These are phyloP conservation scores for Chlorencoelia australis DNA, from an alignment of 2,329 filamentous ascomycete species.

Conservation along the genomic window DNA sequence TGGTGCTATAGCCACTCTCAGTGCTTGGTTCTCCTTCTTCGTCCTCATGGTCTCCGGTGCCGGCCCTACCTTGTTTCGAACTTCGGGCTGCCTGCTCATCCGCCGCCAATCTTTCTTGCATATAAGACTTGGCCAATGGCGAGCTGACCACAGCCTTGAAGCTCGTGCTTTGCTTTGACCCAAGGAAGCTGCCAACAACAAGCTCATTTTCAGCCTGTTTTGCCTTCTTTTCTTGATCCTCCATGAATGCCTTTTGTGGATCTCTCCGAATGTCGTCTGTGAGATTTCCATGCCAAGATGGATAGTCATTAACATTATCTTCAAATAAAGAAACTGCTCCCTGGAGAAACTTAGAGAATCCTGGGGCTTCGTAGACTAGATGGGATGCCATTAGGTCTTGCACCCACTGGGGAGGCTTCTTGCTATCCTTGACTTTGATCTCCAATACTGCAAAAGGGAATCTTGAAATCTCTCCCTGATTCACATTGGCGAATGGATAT, in stretches of 20 bases:
- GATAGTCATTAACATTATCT: conserved; percentile 89
- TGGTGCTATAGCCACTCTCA: conserved; percentile 39
- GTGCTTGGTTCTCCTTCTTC: conserved; percentile 25
- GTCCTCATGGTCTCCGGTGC: conserved; percentile 29
- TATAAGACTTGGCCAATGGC: conserved; percentile 56
- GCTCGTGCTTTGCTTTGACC: conserved; percentile 33
- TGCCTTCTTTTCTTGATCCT: conserved; percentile 76
- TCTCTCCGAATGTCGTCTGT: conserved; percentile 92
- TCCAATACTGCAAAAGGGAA: conserved; percentile 90
- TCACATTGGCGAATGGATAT: conserved; percentile 79
- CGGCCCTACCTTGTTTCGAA: conserved; percentile 12
- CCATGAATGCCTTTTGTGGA: conserved; percentile 79
- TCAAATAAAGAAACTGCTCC: conserved; percentile 88
- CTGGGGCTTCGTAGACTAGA: conserved; percentile 76
- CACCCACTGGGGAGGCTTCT: conserved; percentile 74
- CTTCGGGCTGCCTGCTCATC: conserved; percentile 28
- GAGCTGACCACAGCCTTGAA: conserved; percentile 56
- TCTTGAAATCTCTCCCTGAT: conserved; percentile 80
- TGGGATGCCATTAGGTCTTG: conserved; percentile 88
- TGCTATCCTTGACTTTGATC: conserved; percentile 70
- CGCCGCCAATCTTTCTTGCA: conserved; percentile 44
- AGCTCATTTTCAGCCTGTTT: conserved; percentile 78
- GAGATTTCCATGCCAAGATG: conserved; percentile 89
- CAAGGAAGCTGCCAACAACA: conserved; percentile 80
- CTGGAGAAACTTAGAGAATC: conserved; percentile 96